A percentile compares a stretch with the other conserved stretches of the same genome.
Evolutionary conservation across 1,284 basidiomycete genomes (phyloP).

Genomic region (Heterobasidion irregulare): DNA sequence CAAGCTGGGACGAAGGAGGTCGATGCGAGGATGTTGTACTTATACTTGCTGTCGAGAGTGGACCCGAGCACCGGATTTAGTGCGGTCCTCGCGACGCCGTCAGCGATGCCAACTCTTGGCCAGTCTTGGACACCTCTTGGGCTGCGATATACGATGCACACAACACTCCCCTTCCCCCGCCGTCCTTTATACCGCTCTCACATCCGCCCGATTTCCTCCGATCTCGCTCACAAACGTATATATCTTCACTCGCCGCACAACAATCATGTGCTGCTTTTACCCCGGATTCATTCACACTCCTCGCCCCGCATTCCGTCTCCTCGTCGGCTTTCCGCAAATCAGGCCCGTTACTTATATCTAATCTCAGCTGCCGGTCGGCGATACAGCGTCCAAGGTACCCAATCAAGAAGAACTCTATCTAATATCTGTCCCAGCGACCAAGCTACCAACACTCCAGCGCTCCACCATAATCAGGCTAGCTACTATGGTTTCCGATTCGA

Average conservation of each 20-base stretch:
- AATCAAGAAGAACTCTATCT: background rate
- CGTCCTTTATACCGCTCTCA: no score
- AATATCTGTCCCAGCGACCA: background rate
- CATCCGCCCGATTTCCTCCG: no score
- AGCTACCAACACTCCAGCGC: background rate
- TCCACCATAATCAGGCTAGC: background rate
- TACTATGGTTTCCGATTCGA: slow-evolving; percentile 38
- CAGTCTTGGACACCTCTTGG: background rate
- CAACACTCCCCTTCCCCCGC: no score
- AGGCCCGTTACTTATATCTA: background rate
- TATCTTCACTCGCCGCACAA: background rate
- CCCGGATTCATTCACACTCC: background rate
- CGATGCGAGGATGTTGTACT: background rate
- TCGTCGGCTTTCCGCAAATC: background rate
- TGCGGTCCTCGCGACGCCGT: background rate
- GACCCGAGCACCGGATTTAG: background rate
- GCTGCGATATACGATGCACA: no score
- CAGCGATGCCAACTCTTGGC: background rate
- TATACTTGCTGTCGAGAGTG: background rate
- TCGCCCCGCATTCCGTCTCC: background rate
- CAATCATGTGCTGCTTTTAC: background rate
- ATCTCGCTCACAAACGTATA: no score
- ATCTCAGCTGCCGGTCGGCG: background rate
- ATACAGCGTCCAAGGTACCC: background rate
- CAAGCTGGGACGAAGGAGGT: background rate